Conservation (phyloP, 2,329 filamentous ascomycete genomes). For the Anisogramma anomala region DNA sequence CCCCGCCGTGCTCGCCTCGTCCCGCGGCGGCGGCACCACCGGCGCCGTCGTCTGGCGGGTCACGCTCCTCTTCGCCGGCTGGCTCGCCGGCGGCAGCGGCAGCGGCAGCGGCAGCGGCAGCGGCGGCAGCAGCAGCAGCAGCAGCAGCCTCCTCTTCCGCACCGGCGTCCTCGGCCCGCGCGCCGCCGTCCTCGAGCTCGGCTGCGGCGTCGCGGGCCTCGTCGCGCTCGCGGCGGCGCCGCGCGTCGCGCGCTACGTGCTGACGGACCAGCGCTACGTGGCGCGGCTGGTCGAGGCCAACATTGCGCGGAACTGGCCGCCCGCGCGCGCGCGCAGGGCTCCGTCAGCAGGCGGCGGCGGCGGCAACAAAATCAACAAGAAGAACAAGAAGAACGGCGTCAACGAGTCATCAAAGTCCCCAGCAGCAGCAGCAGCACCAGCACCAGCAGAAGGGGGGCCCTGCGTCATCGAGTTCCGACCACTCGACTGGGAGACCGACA, state of each 20-base stretch:
- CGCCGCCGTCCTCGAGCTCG: constrained; percentile 66
- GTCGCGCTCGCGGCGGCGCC: constrained; percentile 58
- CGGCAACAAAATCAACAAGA: background rate
- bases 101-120: too few relatives aligned
- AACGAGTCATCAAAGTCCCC: background rate
- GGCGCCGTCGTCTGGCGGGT: constrained; percentile 81
- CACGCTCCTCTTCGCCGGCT: constrained; percentile 69
- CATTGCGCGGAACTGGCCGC: constrained; percentile 46
- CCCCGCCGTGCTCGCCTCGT: constrained; percentile 67
- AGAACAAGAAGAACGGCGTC: background rate
- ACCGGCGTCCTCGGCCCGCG: constrained; percentile 35
- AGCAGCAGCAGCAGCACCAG: background rate
- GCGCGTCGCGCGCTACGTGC: constrained; percentile 52
- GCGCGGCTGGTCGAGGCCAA: constrained; percentile 67
- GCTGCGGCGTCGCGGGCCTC: constrained; percentile 76
- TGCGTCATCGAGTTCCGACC: constrained; percentile 38
- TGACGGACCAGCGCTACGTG: constrained; percentile 85
- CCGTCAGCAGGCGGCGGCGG: too few relatives aligned
- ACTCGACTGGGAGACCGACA: constrained; percentile 74
- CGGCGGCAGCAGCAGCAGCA: too few relatives aligned
- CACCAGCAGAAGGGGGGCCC: background rate
- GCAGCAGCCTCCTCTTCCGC: constrained; percentile 49
- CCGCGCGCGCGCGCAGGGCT: constrained; percentile 6
- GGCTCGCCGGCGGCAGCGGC: too few relatives aligned
- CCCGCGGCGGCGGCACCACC: constrained; percentile 50